phyloP scores from a whole-genome alignment of 306 rosid genomes.

The Vachellia pachyceras region DNA sequence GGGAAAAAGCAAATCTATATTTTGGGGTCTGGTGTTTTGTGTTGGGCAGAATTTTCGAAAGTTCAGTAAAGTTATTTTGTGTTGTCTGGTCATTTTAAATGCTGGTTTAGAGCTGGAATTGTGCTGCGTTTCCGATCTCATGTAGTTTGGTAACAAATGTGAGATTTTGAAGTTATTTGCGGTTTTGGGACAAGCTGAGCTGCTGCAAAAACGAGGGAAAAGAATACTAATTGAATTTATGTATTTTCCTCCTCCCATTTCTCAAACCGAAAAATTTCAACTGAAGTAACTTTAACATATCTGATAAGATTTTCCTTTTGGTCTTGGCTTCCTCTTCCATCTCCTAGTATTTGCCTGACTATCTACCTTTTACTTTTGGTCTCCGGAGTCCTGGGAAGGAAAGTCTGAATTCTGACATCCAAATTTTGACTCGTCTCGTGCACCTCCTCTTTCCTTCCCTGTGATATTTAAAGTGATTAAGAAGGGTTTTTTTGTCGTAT shows the following conservation, averaged over 20 bases:
- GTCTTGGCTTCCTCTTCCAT: background rate
- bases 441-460: background rate
- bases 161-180: conserved; percentile 46
- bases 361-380: background rate
- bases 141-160: conserved; percentile 44
- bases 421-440: background rate
- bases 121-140: conserved; percentile 54
- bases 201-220: conserved; percentile 27
- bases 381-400: background rate
- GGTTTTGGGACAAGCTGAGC: conserved; percentile 39
- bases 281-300: background rate
- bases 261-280: background rate
- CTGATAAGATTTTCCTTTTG: conserved; percentile 31
- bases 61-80: conserved; percentile 34
- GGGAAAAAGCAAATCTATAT: conserved; percentile 49
- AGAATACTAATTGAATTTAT: conserved; percentile 21
- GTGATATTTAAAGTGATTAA: background rate
- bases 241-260: conserved; percentile 4
- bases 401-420: conserved; percentile 13
- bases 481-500: conserved; percentile 15
- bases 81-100: conserved; percentile 37
- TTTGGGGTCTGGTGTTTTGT: conserved; percentile 32
- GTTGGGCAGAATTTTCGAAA: conserved; percentile 50
- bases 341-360: conserved; percentile 13
- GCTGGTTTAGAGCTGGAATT: conserved; percentile 56